phyloP scores from a whole-genome alignment of 148 eudicot species.

The Vaccinium myrtillus region DNA sequence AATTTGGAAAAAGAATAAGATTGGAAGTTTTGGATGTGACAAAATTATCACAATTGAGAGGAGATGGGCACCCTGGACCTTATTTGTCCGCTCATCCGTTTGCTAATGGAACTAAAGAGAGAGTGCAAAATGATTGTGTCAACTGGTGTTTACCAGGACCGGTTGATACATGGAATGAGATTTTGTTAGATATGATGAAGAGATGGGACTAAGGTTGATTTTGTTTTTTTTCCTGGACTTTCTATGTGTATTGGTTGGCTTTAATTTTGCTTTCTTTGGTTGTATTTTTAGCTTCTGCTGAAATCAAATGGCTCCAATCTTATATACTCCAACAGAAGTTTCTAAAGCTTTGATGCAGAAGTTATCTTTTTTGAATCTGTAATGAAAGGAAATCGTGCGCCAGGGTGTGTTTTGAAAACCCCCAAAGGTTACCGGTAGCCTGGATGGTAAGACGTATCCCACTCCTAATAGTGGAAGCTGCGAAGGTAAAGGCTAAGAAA shows the following conservation, averaged over 20 bases:
- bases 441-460: too few species aligned
- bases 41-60: conserved; percentile 66
- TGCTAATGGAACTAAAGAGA: conserved; percentile 62
- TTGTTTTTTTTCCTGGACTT: neutral
- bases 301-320: neutral
- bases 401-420: too few species aligned
- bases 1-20: conserved; percentile 26
- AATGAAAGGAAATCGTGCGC: too few species aligned
- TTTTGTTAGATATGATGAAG: conserved; percentile 64
- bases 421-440: too few species aligned
- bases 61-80: conserved; percentile 95
- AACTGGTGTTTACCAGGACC: conserved; percentile 97
- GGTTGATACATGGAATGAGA: conserved; percentile 90
- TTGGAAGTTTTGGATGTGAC: conserved; percentile 72
- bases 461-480: conserved; percentile 29
- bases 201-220: conserved; percentile 32
- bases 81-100: conserved; percentile 74
- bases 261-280: neutral
- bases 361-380: too few species aligned
- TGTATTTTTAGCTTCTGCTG: neutral
- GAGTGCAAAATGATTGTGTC: conserved; percentile 83
- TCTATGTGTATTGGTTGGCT: neutral
- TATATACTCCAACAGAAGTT: too few species aligned
- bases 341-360: too few species aligned
- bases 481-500: conserved; percentile 24